phyloP scores from a whole-genome alignment of 2,329 filamentous ascomycete species.

The Fusarium neocosmosporiellum region DNA sequence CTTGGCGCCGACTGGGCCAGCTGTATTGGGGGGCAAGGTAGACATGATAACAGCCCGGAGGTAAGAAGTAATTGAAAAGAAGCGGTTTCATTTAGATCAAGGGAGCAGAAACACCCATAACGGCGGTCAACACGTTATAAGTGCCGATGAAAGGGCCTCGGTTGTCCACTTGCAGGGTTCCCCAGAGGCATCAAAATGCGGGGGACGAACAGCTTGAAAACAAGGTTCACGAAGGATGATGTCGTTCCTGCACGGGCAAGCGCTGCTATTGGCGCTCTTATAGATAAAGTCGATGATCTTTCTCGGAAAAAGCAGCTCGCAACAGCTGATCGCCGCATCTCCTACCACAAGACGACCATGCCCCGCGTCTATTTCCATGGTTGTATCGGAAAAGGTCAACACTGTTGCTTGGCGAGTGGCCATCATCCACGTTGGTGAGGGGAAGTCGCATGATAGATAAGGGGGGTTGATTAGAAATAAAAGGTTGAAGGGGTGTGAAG shows the following conservation, averaged over 20 bases:
- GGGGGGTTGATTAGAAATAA: background rate
- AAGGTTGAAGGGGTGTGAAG: background rate
- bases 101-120: background rate
- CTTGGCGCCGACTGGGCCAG: background rate
- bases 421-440: background rate
- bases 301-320: slow-evolving; percentile 1
- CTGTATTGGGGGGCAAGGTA: accelerated
- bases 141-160: background rate
- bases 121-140: background rate
- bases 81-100: too few relatives aligned
- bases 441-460: background rate
- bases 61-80: background rate
- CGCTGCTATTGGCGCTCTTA: background rate
- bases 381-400: background rate
- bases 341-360: background rate
- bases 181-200: slow-evolving; percentile 20
- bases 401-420: background rate
- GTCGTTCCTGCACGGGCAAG: background rate
- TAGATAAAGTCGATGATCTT: background rate
- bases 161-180: slow-evolving; percentile 1
- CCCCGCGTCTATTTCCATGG: background rate
- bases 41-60: background rate
- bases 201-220: slow-evolving; percentile 19
- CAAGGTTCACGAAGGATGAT: slow-evolving; percentile 5
- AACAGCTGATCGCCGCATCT: background rate